phyloP scores from a whole-genome alignment of 1,284 basidiomycete species.

The Sanghuangporus weigelae region DNA sequence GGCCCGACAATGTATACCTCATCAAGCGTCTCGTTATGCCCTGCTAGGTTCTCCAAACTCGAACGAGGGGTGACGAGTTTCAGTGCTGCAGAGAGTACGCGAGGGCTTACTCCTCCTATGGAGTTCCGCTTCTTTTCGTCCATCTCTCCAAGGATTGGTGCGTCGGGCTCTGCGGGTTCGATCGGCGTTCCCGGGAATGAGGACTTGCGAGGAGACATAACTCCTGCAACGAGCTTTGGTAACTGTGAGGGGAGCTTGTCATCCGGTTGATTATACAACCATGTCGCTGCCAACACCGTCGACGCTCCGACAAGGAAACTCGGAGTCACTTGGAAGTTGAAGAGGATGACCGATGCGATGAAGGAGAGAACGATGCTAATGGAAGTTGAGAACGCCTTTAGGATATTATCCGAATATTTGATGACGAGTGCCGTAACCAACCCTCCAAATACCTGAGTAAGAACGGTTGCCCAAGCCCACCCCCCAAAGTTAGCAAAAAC shows the following conservation, averaged over 20 bases:
- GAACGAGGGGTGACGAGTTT: constrained; percentile 17
- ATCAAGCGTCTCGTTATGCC: constrained; percentile 11
- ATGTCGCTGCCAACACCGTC: constrained; percentile 84
- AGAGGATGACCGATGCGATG: constrained; percentile 85
- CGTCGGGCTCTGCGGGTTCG: constrained; percentile 13
- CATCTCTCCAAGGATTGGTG: constrained; percentile 15
- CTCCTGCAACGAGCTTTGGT: constrained; percentile 14
- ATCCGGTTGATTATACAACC: constrained; percentile 53
- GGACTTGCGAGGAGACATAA: constrained; percentile 13
- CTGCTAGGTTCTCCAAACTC: constrained; percentile 15
- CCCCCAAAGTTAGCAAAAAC: constrained; percentile 76
- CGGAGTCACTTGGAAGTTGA: constrained; percentile 83
- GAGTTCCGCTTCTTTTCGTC: background rate
- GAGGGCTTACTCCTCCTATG: constrained; percentile 1
- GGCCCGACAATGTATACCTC: background rate
- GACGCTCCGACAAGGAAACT: constrained; percentile 82
- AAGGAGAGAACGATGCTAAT: constrained; percentile 92
- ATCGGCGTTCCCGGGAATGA: constrained; percentile 13
- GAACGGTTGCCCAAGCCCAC: constrained; percentile 93
- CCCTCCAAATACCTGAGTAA: constrained; percentile 88
- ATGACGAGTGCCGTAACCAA: constrained; percentile 87
- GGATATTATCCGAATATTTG: constrained; percentile 87
- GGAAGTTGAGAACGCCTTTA: constrained; percentile 94
- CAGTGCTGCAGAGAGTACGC: constrained; percentile 12
- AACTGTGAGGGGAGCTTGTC: background rate